phyloP scores from a whole-genome alignment of 345 rosid genomes.

The Cardamine chenopodiifolia region DNA sequence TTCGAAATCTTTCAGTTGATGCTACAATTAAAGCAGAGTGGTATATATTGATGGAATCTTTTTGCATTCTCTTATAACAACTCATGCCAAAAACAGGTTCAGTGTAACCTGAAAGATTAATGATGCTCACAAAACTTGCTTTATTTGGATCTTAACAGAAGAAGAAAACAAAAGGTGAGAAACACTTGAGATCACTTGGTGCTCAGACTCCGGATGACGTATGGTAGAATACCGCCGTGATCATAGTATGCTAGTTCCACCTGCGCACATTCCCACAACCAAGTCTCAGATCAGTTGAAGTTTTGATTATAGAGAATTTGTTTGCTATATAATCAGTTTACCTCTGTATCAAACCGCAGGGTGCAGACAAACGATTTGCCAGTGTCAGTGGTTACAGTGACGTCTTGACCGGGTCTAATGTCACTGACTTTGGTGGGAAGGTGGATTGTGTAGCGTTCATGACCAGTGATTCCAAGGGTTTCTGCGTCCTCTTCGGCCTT shows the following conservation, averaged over 20 bases:
- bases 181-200: constrained; percentile 38
- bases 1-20: background rate
- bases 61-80: constrained; percentile 9
- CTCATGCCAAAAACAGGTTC: background rate
- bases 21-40: background rate
- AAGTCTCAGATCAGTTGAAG: constrained; percentile 10
- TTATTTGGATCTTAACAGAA: constrained; percentile 27
- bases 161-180: constrained; percentile 13
- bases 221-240: constrained; percentile 83
- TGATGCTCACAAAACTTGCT: constrained; percentile 33
- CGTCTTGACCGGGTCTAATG: constrained; percentile 82
- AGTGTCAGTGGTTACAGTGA: constrained; percentile 60
- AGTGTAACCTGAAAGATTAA: constrained; percentile 11
- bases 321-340: constrained; percentile 33
- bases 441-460: constrained; percentile 61
- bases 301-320: background rate
- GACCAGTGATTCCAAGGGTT: constrained; percentile 59
- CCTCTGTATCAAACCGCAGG: constrained; percentile 80
- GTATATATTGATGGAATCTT: background rate
- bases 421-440: constrained; percentile 62
- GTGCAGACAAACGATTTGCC: constrained; percentile 78
- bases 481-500: constrained; percentile 65
- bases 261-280: constrained; percentile 41
- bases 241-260: constrained; percentile 76
- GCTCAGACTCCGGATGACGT: constrained; percentile 59